Conservation (phyloP, 768 basidiomycete genomes). For the Amanita rimosa region DNA sequence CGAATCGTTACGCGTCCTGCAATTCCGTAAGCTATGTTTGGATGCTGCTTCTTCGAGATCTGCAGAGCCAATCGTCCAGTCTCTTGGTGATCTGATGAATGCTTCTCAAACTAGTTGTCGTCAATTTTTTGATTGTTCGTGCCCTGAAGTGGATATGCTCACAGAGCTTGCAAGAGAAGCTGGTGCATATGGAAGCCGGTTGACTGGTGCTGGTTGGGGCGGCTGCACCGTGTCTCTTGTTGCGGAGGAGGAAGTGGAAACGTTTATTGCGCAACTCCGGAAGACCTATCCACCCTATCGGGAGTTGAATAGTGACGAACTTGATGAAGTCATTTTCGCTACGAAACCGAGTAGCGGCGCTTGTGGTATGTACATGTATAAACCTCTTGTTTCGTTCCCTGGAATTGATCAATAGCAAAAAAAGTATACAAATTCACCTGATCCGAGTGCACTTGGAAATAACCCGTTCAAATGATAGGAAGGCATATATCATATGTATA, state of each 20-base stretch:
- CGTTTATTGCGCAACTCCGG: conserved; percentile 53
- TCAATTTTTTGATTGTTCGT: conserved; percentile 66
- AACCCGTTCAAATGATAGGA: too few relatives aligned
- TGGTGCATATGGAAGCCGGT: conserved; percentile 71
- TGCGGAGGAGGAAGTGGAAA: conserved; percentile 44
- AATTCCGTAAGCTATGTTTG: conserved; percentile 63
- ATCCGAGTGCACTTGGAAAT: neutral
- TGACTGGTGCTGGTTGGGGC: conserved; percentile 95
- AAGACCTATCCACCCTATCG: conserved; percentile 55
- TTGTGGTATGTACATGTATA: conserved; percentile 56
- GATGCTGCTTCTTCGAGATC: conserved; percentile 18
- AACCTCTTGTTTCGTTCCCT: conserved; percentile 3
- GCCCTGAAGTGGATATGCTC: conserved; percentile 66
- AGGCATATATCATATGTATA: too few relatives aligned
- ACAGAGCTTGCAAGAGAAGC: conserved; percentile 49
- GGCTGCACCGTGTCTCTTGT: conserved; percentile 83
- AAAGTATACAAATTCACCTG: conserved; percentile 2
- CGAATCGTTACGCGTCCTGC: conserved; percentile 72
- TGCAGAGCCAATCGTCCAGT: conserved; percentile 13
- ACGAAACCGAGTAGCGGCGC: conserved; percentile 79
- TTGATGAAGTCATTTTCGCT: conserved; percentile 67
- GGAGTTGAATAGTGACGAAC: conserved; percentile 40
- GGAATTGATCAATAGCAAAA: neutral
- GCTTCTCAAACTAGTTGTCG: conserved; percentile 66
- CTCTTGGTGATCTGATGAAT: conserved; percentile 68